phyloP scores from a whole-genome alignment of 192 early-diverging fungal genomes.

The Coemansia aciculifera region DNA sequence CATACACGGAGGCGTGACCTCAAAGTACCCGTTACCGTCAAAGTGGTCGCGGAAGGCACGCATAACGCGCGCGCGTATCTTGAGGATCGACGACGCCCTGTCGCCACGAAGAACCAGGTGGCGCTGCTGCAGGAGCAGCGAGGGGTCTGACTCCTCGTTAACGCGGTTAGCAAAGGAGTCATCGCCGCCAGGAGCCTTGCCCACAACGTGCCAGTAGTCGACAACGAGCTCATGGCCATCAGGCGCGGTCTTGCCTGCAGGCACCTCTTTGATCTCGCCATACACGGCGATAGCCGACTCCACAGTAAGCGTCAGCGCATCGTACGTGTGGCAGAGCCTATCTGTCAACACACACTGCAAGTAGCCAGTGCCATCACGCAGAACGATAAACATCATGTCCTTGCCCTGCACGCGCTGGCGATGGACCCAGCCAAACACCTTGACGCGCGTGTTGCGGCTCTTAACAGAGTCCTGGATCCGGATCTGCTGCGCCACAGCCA shows the following conservation, averaged over 20 bases:
- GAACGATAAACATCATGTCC: slow-evolving; percentile 92
- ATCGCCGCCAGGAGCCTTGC: slow-evolving; percentile 90
- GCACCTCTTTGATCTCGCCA: slow-evolving; percentile 84
- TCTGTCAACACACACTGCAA: slow-evolving; percentile 92
- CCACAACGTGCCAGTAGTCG: slow-evolving; percentile 95
- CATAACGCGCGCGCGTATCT: slow-evolving; percentile 81
- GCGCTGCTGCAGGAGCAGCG: slow-evolving; percentile 85
- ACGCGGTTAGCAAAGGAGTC: slow-evolving; percentile 91
- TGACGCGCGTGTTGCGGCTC: slow-evolving; percentile 76
- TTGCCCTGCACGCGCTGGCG: slow-evolving; percentile 93
- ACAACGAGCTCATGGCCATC: slow-evolving; percentile 92
- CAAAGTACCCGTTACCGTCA: slow-evolving; percentile 71
- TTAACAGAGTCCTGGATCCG: slow-evolving; percentile 67
- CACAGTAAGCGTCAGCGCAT: slow-evolving; percentile 87
- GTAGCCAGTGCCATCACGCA: slow-evolving; percentile 94
- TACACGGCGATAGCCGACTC: slow-evolving; percentile 92
- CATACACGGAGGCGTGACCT: slow-evolving; percentile 98
- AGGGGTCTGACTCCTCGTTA: slow-evolving; percentile 86
- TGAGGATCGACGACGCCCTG: slow-evolving; percentile 80
- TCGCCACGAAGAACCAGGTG: slow-evolving; percentile 96
- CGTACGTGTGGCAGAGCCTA: slow-evolving; percentile 88
- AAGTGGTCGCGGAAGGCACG: slow-evolving; percentile 97
- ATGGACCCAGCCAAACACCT: slow-evolving; percentile 95
- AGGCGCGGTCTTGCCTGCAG: slow-evolving; percentile 94
- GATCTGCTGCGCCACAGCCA: slow-evolving; percentile 80